phyloP scores from a whole-genome alignment of 169 alveolate species.

The Eimeria nieschulzi region DNA sequence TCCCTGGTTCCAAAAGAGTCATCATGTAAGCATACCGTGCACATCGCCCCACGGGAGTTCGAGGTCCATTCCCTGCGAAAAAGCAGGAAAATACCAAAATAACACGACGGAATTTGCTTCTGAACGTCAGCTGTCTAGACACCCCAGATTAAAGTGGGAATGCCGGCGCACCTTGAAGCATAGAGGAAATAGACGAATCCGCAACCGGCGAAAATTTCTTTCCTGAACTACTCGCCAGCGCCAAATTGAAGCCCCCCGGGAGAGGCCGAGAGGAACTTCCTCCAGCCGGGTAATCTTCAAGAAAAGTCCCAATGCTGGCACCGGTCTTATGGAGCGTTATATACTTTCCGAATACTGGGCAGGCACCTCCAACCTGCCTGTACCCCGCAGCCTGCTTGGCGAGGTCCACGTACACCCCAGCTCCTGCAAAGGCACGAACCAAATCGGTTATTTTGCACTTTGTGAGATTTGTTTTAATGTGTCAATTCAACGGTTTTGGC shows the following conservation, averaged over 20 bases:
- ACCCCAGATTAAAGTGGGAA: too few species aligned
- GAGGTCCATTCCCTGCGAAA: background rate
- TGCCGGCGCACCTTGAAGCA: too few species aligned
- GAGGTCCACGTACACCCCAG: slow-evolving; percentile 67
- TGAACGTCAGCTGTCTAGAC: too few species aligned
- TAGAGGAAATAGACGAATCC: background rate
- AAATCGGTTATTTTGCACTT: background rate
- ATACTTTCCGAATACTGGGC: slow-evolving; percentile 57
- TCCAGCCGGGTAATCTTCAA: slow-evolving; percentile 27
- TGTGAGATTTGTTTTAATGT: background rate
- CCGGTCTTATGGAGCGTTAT: background rate
- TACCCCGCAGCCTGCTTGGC: slow-evolving; percentile 10
- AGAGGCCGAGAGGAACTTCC: slow-evolving; percentile 14
- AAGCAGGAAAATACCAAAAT: too few species aligned
- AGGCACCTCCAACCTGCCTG: slow-evolving; percentile 47
- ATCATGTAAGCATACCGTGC: background rate
- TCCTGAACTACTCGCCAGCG: slow-evolving; percentile 26
- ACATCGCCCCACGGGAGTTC: background rate
- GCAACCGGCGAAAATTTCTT: slow-evolving; percentile 38
- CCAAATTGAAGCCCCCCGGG: slow-evolving; percentile 63
- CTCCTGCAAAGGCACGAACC: background rate
- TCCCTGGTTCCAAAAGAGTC: background rate
- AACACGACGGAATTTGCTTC: too few species aligned
- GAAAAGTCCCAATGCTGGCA: background rate
- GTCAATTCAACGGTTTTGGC: too few species aligned